Conservation (phyloP, 2,329 filamentous ascomycete species). For the Arthrinium phaeospermum region DNA sequence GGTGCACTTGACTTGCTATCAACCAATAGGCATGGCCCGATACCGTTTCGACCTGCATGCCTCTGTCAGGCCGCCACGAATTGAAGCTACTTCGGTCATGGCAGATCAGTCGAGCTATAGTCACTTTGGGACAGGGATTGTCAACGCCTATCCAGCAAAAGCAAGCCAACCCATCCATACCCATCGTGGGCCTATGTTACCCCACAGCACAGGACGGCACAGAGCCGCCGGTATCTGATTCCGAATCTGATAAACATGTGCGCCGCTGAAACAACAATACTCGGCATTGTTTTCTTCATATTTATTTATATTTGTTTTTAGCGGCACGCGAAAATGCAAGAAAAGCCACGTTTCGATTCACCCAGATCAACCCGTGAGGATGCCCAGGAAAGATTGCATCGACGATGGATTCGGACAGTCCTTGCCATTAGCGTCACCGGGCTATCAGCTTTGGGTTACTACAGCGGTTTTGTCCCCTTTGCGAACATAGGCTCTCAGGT, state of each 20-base stretch:
- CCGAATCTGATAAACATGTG: neutral
- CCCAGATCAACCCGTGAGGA: no score
- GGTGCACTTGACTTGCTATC: neutral
- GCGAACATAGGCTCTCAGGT: neutral
- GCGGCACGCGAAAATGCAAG: neutral
- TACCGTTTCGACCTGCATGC: neutral
- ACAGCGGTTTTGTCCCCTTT: neutral
- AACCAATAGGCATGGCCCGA: neutral
- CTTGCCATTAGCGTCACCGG: neutral
- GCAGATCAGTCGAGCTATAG: neutral
- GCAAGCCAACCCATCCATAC: neutral
- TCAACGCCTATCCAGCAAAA: neutral
- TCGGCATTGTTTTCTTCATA: neutral
- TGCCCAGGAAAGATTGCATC: neutral
- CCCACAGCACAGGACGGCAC: neutral
- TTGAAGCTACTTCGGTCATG: neutral
- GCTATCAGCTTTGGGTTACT: neutral
- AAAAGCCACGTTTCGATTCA: neutral
- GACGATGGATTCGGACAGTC: neutral
- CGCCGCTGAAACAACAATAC: neutral
- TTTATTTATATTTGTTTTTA: neutral
- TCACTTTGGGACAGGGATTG: neutral
- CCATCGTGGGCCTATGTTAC: neutral
- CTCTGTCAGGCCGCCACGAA: neutral
- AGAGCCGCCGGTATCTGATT: neutral